Evolutionary conservation across 495 filamentous ascomycete species (phyloP).

Genomic region (Halenospora varia): DNA sequence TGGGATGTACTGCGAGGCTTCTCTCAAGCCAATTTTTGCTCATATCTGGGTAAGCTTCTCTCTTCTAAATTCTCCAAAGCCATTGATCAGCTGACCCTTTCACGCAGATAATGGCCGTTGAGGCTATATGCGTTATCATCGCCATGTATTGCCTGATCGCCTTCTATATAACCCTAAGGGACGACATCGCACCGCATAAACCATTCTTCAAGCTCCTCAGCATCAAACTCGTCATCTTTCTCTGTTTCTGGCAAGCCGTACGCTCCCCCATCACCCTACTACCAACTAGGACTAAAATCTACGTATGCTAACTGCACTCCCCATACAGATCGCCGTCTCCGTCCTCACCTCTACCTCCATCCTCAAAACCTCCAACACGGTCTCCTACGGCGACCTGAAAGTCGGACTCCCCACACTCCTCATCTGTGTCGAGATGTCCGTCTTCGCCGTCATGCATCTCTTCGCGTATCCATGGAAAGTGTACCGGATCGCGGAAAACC

Average conservation of each 20-base stretch:
- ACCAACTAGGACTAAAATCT: too few species aligned
- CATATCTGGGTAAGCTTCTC: conserved; percentile 70
- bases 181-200: conserved; percentile 59
- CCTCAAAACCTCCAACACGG: conserved; percentile 54
- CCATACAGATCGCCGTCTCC: too few species aligned
- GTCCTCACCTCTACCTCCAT: conserved; percentile 58
- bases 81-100: conserved; percentile 15
- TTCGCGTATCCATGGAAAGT: conserved; percentile 78
- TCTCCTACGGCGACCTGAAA: conserved; percentile 74
- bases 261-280: too few species aligned
- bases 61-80: neutral
- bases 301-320: too few species aligned
- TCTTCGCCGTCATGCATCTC: conserved; percentile 73
- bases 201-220: conserved; percentile 82
- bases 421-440: conserved; percentile 83
- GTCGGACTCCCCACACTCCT: conserved; percentile 78
- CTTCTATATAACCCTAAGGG: conserved; percentile 75
- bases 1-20: conserved; percentile 72
- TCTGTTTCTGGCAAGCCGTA: conserved; percentile 87
- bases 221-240: conserved; percentile 92
- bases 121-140: conserved; percentile 69
- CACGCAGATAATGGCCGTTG: conserved; percentile 67
- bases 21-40: conserved; percentile 70
- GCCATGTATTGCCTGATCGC: conserved; percentile 93
- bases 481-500: conserved; percentile 47